Evolutionary conservation across 169 alveolate species (phyloP).

Genomic region (Besnoitia besnoiti): DNA sequence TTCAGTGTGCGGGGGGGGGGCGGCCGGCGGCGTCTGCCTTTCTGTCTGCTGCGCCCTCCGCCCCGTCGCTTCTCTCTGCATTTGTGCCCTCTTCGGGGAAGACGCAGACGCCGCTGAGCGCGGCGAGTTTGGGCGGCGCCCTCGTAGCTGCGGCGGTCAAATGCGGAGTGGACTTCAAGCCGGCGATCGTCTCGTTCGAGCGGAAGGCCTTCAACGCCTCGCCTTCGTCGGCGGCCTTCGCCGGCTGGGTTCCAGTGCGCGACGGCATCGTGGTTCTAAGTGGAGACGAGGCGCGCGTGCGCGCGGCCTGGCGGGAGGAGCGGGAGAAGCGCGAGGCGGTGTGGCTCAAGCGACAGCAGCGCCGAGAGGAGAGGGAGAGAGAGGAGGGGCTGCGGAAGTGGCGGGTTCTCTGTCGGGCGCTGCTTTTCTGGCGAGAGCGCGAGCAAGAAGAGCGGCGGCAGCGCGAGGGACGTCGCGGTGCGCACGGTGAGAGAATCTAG

Average conservation of each 20-base stretch:
- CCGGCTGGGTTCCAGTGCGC: conserved; percentile 2
- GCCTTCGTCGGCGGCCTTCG: neutral
- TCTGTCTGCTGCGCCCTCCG: no score
- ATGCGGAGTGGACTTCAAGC: conserved; percentile 15
- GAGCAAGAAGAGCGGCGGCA: neutral
- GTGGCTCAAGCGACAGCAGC: neutral
- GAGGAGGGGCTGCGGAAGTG: neutral
- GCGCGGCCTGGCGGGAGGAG: neutral
- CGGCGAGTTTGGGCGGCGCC: conserved; percentile 28
- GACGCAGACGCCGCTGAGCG: conserved; percentile 28
- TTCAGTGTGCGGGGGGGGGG: neutral
- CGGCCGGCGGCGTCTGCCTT: neutral
- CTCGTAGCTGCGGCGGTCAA: conserved; percentile 30
- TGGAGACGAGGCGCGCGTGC: conserved; percentile 6
- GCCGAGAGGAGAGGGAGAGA: neutral
- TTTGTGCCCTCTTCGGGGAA: neutral
- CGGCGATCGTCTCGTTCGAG: conserved; percentile 29
- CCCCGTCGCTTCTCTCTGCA: no score
- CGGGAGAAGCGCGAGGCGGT: neutral
- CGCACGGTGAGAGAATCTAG: neutral
- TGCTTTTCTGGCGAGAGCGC: neutral
- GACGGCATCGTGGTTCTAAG: conserved; percentile 37
- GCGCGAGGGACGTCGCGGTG: neutral
- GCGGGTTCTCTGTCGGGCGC: neutral
- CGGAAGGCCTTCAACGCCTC: neutral